These are phyloP conservation scores for Oryza glaberrima DNA, from an alignment of 176 grass and related monocot genomes.

Conservation along the genomic window DNA sequence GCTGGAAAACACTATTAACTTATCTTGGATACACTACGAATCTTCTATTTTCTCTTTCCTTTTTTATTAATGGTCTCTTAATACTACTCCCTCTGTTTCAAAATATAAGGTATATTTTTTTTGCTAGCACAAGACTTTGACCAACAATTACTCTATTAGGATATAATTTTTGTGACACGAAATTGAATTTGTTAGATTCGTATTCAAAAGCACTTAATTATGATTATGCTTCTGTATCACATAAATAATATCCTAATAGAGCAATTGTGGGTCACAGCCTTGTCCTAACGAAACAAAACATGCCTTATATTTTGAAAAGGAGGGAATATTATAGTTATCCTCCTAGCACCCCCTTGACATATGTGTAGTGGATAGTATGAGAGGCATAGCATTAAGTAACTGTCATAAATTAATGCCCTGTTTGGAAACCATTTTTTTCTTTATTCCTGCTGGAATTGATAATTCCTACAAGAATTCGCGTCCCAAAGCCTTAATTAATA, in stretches of 20 bases:
- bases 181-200: no score
- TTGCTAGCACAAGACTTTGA: no score
- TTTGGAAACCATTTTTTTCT: background rate
- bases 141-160: no score
- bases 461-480: background rate
- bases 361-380: slow-evolving; percentile 9
- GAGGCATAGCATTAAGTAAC: slow-evolving; percentile 12
- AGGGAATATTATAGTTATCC: background rate
- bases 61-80: background rate
- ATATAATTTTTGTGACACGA: no score
- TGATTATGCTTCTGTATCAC: no score
- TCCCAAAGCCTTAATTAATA: background rate
- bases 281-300: no score
- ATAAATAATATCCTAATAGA: no score
- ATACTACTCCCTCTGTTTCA: background rate
- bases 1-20: background rate
- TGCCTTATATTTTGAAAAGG: no score
- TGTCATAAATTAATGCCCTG: background rate
- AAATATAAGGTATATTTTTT: no score
- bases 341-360: background rate
- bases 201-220: no score
- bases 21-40: slow-evolving; percentile 2
- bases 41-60: background rate
- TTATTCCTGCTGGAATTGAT: background rate
- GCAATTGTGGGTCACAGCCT: no score